Evolutionary conservation across 2,329 filamentous ascomycete genomes (phyloP), one percentile per base, ranked within the genome.

Genomic region (Talaromyces piceae): DNA sequence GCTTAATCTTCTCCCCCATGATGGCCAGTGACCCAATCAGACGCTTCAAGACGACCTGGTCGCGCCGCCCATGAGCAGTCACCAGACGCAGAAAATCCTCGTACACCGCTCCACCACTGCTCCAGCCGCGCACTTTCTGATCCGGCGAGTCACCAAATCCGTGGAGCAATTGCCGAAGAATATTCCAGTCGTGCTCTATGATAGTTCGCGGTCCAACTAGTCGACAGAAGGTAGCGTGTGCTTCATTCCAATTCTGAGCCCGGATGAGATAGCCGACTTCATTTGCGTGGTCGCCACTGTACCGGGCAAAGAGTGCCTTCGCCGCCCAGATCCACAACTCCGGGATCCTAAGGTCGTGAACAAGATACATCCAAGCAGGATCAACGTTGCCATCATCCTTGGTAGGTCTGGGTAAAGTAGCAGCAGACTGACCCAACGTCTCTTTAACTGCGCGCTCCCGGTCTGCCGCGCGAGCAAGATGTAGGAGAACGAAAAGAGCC

Each of bases 271-370:
- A 93, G 50, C 85, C 78, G 8, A 91, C 87, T 67, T 95, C 88
- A 4, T 76, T 75, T 43, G 77, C 78, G 9, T 86, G 77, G 64
- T 91, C 82, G 56, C 83, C 81, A 61, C 79, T 81, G 52, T 84
- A 83, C 55, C 87, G 86, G 69, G 89, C 90, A 67, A 86, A 86
- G 12, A 91, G 76, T 11, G 91, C 91, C 63, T 91, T 88, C 16
- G 93, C 88, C 54, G 88, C 82, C 82, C 88, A 95, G 47, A 97
- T 77, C 90, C 91, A 95, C 3, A 78, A 68, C 1, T 77, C 69
- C 0, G 91, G 89, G 39, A 97, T 80, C 56, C 81, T 79, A 49
- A 91, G 80, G 27, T 80, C 81, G 41, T 78, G 72, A 0, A 79
- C 79, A 20, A 93, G 73, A 12, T 78, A 77, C 9, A 69, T 72